Percentiles rank a stretch among this genome's conserved stretches.
phyloP scores from a whole-genome alignment of 179 eudicot species.

The Gypsophila paniculata region DNA sequence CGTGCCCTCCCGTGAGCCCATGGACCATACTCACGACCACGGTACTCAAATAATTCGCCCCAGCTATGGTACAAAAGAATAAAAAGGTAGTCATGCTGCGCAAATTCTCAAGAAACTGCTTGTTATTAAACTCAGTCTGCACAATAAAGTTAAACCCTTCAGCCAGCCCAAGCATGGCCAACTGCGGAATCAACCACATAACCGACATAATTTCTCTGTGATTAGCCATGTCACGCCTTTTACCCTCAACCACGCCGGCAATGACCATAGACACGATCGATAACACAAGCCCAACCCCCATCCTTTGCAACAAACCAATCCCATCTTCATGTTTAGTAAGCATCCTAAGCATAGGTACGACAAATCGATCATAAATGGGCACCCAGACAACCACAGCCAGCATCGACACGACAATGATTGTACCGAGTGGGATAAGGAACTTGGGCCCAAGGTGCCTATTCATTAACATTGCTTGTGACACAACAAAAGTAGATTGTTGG shows the following conservation, averaged over 20 bases:
- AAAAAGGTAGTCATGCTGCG: conserved; percentile 52
- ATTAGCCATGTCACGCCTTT: conserved; percentile 39
- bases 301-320: conserved; percentile 53
- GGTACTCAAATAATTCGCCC: conserved; percentile 43
- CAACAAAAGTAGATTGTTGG: conserved; percentile 55
- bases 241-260: conserved; percentile 52
- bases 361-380: conserved; percentile 51
- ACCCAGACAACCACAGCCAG: conserved; percentile 44
- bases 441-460: conserved; percentile 44
- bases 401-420: conserved; percentile 42
- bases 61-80: conserved; percentile 39
- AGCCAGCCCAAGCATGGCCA: conserved; percentile 42
- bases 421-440: conserved; percentile 56
- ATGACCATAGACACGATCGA: conserved; percentile 51
- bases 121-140: conserved; percentile 64
- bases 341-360: conserved; percentile 48
- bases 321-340: conserved; percentile 49
- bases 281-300: conserved; percentile 50
- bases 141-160: conserved; percentile 62
- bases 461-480: conserved; percentile 56
- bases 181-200: conserved; percentile 59
- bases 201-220: conserved; percentile 30
- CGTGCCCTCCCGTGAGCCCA: conserved; percentile 34
- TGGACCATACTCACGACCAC: conserved; percentile 41
- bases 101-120: conserved; percentile 62